These are phyloP conservation scores for Kodamaea hsintzibuensis DNA, from an alignment of 805 yeast genomes.

Conservation along the genomic window DNA sequence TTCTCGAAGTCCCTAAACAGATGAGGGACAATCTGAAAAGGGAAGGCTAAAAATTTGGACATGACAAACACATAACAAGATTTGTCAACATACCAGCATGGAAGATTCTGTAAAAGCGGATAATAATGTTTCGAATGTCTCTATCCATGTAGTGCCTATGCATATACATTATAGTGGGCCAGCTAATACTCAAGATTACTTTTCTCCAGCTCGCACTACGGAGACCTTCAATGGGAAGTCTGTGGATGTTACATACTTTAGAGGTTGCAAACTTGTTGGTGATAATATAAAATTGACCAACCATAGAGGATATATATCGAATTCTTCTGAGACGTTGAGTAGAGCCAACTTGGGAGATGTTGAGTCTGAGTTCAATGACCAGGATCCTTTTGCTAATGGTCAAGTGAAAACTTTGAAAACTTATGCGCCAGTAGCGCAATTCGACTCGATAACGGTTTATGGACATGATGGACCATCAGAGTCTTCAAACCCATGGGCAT, in stretches of 20 bases:
- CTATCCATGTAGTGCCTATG: slow-evolving; percentile 15
- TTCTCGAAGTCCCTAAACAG: too few relatives aligned
- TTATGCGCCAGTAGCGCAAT: slow-evolving; percentile 21
- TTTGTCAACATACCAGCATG: background rate
- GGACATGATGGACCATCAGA: slow-evolving; percentile 32
- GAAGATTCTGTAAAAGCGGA: background rate
- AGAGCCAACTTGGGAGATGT: background rate
- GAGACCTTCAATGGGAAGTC: slow-evolving; percentile 16
- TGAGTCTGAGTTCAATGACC: background rate
- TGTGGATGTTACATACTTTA: slow-evolving; percentile 27
- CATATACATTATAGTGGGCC: slow-evolving; percentile 23
- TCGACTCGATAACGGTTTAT: slow-evolving; percentile 20
- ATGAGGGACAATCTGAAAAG: background rate
- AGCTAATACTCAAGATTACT: slow-evolving; percentile 33
- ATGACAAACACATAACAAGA: background rate
- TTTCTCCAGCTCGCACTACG: slow-evolving; percentile 28
- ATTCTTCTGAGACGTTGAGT: slow-evolving; percentile 18
- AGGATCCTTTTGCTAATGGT: slow-evolving; percentile 7
- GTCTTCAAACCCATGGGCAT: slow-evolving; percentile 23
- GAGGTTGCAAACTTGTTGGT: slow-evolving; percentile 38
- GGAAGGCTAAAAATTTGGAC: background rate
- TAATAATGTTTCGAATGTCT: background rate
- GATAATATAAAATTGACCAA: slow-evolving; percentile 15
- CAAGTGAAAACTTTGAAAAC: slow-evolving; percentile 20
- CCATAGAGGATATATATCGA: slow-evolving; percentile 28